A percentile compares a stretch with the other conserved stretches of the same genome.
These are phyloP conservation scores for Canavalia ensiformis DNA, from an alignment of 306 rosid species.

Conservation along the genomic window DNA sequence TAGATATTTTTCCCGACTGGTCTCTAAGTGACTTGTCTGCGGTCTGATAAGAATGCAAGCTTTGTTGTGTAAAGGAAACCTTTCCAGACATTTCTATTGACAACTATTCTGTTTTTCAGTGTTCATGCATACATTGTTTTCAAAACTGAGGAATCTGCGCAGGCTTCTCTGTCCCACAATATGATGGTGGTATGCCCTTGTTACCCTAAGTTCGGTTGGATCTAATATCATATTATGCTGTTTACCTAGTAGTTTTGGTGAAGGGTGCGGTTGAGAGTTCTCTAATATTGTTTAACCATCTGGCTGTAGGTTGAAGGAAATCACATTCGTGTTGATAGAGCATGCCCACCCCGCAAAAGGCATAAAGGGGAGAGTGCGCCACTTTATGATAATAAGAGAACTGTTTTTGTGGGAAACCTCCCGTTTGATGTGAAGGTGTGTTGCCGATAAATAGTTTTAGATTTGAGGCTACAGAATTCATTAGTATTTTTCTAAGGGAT, in stretches of 20 bases:
- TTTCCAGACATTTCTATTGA: conserved; percentile 39
- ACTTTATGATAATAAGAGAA: conserved; percentile 82
- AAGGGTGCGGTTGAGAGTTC: not conserved
- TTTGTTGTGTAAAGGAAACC: conserved; percentile 27
- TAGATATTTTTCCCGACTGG: not conserved
- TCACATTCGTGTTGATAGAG: conserved; percentile 94
- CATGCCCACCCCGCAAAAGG: conserved; percentile 98
- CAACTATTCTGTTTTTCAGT: conserved; percentile 60
- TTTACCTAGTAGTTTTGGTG: not conserved
- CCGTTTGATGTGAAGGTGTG: conserved; percentile 94
- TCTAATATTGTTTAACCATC: conserved; percentile 16
- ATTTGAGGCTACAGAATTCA: not conserved
- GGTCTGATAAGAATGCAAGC: not conserved
- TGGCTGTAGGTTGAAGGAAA: conserved; percentile 80
- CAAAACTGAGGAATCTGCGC: conserved; percentile 74
- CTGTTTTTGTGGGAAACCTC: conserved; percentile 95
- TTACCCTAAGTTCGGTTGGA: conserved; percentile 22
- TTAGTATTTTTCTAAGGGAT: conserved; percentile 1
- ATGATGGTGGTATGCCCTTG: conserved; percentile 78
- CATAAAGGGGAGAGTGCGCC: conserved; percentile 70
- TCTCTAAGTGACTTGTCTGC: not conserved
- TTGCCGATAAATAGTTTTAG: conserved; percentile 28
- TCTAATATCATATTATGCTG: not conserved
- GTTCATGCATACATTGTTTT: conserved; percentile 89
- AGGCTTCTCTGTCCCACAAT: conserved; percentile 86